Percentiles rank a stretch among this genome's conserved stretches.
Conservation (phyloP, 208 protist genomes). For the Porcisia deanei region DNA sequence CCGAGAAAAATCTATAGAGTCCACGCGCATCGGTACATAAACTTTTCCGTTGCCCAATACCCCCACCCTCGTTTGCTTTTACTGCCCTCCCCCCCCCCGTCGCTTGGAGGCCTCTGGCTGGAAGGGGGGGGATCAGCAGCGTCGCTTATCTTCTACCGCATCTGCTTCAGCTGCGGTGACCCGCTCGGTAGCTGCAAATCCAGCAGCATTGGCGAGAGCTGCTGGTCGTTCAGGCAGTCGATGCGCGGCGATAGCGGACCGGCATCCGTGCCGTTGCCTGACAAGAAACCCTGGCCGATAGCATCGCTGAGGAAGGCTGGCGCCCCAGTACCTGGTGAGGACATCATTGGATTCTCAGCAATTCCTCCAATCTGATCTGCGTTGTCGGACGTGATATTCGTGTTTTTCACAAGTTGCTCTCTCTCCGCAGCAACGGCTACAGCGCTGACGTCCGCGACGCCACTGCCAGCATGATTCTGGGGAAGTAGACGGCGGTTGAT, state of each 20-base stretch:
- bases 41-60: not conserved
- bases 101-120: not conserved
- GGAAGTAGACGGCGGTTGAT: not conserved
- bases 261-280: slow-evolving; percentile 31
- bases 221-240: slow-evolving; percentile 19
- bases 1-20: not conserved
- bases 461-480: not conserved
- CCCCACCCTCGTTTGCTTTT: not conserved
- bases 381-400: slow-evolving; percentile 16
- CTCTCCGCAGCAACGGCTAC: not conserved
- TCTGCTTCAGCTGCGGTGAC: not conserved
- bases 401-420: not conserved
- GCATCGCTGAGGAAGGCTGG: slow-evolving; percentile 40
- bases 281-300: slow-evolving; percentile 37
- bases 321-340: slow-evolving; percentile 1
- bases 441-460: not conserved
- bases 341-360: slow-evolving; percentile 14
- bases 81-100: not conserved
- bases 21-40: not conserved
- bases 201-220: not conserved
- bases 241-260: slow-evolving; percentile 33
- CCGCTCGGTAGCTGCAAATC: slow-evolving; percentile 4
- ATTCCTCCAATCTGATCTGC: slow-evolving; percentile 9
- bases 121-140: not conserved
- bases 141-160: slow-evolving; percentile 7